Evolutionary conservation across 2,329 filamentous ascomycete species (phyloP), one percentile per base, ranked within the genome.

Genomic region (Colletotrichum tamarilloi): DNA sequence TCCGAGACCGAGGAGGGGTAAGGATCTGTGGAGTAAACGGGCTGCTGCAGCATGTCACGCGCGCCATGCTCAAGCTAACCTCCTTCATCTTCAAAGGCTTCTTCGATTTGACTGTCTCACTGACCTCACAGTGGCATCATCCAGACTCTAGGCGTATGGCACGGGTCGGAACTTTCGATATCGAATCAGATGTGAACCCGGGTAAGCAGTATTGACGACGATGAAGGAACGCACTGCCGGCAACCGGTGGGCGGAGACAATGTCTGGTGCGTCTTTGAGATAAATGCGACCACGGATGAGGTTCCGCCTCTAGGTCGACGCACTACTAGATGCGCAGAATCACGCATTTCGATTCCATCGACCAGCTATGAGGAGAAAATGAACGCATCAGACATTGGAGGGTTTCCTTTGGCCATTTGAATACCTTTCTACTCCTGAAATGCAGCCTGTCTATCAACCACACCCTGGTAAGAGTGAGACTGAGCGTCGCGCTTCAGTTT

Each of bases 91-190:
- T 57, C 52, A 57, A 28, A 68, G 28, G n/a, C 5, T 55, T 65
- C 8, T 59, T 60, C 55, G 55, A 64, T 60, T 53, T 53, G 69
- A 46, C 32, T 64, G 16, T 55, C 53, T 64, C 70, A 64, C 70
- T 69, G 70, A 69, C 70, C 70, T 73, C 67, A 73, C 56, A n/a
- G 67, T 73, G 55, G 67, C 56, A 73, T 62, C 66, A 70, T 73
- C 35, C 60, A 66, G 67, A 55, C 60, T 70, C 49, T 26, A 53
- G 32, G 46, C 38, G 56, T 64, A 69, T 69, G 57, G 52, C 59
- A 69, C 52, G 24, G 53, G 57, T 56, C 16, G 58, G 19, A 42
- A 30, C 24, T 38, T 12, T 52, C 32, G 22, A 53, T 42, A 49
- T 70, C 60, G 28, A 70, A 70, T 24, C n/a, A 55, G 67, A 24